Evolutionary conservation across 345 rosid genomes (phyloP).

Genomic region (Rhodomyrtus tomentosa): DNA sequence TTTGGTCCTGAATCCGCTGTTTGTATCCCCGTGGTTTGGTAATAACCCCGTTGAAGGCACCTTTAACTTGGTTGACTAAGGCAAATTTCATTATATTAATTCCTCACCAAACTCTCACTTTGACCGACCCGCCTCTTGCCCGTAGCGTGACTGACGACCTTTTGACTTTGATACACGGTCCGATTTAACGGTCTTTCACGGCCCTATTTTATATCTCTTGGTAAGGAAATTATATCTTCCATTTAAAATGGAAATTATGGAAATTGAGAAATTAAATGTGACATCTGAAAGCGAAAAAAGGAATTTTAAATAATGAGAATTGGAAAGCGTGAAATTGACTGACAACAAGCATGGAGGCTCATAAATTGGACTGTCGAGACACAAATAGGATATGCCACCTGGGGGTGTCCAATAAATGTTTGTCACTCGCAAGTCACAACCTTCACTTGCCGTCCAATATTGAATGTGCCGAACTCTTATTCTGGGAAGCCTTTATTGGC

Average conservation of each 20-base stretch:
- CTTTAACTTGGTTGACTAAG: neutral
- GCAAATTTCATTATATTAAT: neutral
- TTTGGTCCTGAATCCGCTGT: neutral
- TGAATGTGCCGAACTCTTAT: neutral
- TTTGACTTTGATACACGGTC: neutral
- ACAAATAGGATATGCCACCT: too few relatives aligned
- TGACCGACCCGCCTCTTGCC: neutral
- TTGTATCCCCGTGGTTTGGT: neutral
- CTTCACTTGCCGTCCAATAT: neutral
- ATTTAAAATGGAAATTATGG: neutral
- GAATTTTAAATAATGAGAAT: neutral
- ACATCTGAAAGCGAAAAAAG: neutral
- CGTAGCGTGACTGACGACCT: neutral
- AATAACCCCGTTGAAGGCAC: neutral
- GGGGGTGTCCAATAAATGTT: neutral
- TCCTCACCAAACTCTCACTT: neutral
- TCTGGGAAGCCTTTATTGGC: neutral
- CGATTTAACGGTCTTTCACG: neutral
- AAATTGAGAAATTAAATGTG: neutral
- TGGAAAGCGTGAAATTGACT: neutral
- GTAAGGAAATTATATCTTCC: neutral
- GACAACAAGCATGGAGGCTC: neutral
- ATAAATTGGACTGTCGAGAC: neutral
- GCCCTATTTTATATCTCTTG: neutral
- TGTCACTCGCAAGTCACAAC: neutral